Base-by-base conservation (phyloP, 345 rosid genomes). In the Firmiana major region DNA sequence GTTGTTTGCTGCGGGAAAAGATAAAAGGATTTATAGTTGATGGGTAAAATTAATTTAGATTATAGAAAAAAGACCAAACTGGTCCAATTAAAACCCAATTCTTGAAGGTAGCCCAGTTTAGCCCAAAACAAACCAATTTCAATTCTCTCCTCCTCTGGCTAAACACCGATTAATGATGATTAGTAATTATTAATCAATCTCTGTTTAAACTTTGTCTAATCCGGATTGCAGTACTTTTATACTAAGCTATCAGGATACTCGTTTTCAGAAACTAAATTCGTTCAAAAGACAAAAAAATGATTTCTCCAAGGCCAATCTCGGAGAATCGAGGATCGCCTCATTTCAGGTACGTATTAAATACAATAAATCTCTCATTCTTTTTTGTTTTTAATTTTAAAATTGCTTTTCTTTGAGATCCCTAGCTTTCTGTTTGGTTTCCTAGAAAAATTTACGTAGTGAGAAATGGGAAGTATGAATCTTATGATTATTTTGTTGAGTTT, bases 251-350 rank as follows among this genome's bases (percentile, higher is more conserved):
- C 24, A 11, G 10, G 11, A 26, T 59, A 0, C 31, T 59, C 17
- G 63, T 59, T 26, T 59, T 24, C 16, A 12, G 15, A 59, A 59
- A 26, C 36, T 59, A 59, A 59, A 21, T 24, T 59, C 34, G 0
- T 22, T 58, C 9, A 19, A n/a, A 73, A 5, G 4, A 15, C 11
- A 46, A 46, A 46, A 46, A 71, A 75, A 94, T 92, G 94, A 94
- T 90, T 92, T 89, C 97, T 74, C 92, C 97, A 43, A 89, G 81
- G 83, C 92, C 79, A 87, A 80, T 80, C 77, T 81, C 91, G 65
- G 97, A 93, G 54, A 97, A 89, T 88, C 89, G 97, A 80, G 95
- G 89, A 78, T 93, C 97, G 77, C 49, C 93, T 73, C 86, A 91
- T 75, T 87, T 84, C 87, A 86, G 95, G 98, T 93, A 78, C 26